Evolutionary conservation across 345 rosid species (phyloP).

Genomic region (Citrus hindsii): DNA sequence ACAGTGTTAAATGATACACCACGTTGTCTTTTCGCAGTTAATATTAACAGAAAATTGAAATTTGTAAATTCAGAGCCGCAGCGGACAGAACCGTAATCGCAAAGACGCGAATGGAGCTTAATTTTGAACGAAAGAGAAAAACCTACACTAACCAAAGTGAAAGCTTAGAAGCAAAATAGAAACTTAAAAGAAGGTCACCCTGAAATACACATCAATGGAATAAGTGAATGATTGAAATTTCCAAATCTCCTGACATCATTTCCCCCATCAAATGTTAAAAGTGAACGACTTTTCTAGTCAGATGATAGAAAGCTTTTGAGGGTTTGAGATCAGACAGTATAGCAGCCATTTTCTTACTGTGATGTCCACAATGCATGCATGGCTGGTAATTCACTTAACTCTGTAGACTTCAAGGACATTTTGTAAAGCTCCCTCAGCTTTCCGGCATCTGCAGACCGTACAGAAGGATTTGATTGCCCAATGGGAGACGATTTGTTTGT

Average conservation of each 20-base stretch:
- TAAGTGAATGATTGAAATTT: too few species aligned
- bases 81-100: too few species aligned
- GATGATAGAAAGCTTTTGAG: not conserved
- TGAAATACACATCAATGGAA: too few species aligned
- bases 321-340: not conserved
- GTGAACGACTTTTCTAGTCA: not conserved
- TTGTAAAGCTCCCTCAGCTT: conserved; percentile 80
- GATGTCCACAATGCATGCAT: conserved; percentile 72
- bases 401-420: conserved; percentile 59
- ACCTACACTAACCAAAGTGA: too few species aligned
- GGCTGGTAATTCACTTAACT: conserved; percentile 44
- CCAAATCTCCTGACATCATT: not conserved
- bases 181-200: too few species aligned
- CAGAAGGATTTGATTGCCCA: conserved; percentile 20
- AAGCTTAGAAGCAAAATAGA: too few species aligned
- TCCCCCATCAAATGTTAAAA: not conserved
- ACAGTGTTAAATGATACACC: too few species aligned
- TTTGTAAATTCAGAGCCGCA: too few species aligned
- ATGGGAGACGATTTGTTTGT: conserved; percentile 32
- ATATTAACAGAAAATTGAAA: too few species aligned
- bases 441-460: conserved; percentile 39
- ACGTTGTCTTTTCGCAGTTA: too few species aligned
- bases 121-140: too few species aligned
- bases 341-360: not conserved
- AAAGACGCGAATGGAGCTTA: too few species aligned